Evolutionary conservation across 129 eudicot species (phyloP).

Genomic region (Saposhnikovia divaricata): DNA sequence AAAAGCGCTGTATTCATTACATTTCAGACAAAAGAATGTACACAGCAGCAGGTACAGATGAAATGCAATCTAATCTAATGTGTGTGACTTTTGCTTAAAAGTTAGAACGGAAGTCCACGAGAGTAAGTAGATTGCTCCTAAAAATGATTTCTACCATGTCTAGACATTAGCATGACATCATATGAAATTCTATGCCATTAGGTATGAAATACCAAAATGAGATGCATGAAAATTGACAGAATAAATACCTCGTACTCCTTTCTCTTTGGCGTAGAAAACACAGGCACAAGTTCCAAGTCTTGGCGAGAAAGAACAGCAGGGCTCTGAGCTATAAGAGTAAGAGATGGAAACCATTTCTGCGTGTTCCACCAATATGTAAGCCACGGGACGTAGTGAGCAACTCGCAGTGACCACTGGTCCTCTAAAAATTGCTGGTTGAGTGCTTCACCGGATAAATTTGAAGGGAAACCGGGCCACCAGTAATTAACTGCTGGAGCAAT

Average conservation of each 20-base stretch:
- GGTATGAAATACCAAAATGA: not conserved
- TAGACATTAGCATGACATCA: not conserved
- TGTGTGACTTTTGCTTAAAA: not conserved
- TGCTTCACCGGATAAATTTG: constrained; percentile 47
- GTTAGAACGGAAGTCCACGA: not conserved
- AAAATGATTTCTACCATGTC: not conserved
- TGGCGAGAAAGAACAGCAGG: constrained; percentile 43
- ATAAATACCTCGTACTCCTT: constrained; percentile 33
- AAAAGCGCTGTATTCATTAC: not conserved
- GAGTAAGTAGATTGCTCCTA: not conserved
- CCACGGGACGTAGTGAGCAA: constrained; percentile 58
- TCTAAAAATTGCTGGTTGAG: constrained; percentile 39
- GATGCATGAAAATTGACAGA: not conserved
- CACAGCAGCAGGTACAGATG: not conserved
- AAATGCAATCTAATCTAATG: not conserved
- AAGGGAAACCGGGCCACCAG: constrained; percentile 75
- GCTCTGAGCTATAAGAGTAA: constrained; percentile 32
- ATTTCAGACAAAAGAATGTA: not conserved
- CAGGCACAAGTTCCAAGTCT: constrained; percentile 46
- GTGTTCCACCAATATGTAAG: constrained; percentile 92
- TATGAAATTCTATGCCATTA: not conserved
- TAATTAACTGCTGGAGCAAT: constrained; percentile 69
- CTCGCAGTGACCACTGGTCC: constrained; percentile 79
- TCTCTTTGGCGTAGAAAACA: constrained; percentile 18
- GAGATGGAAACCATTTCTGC: constrained; percentile 55